Percentiles rank a stretch among this genome's conserved stretches.
Evolutionary conservation across 768 basidiomycete species (phyloP).

Genomic region (Lentinula detonsa): DNA sequence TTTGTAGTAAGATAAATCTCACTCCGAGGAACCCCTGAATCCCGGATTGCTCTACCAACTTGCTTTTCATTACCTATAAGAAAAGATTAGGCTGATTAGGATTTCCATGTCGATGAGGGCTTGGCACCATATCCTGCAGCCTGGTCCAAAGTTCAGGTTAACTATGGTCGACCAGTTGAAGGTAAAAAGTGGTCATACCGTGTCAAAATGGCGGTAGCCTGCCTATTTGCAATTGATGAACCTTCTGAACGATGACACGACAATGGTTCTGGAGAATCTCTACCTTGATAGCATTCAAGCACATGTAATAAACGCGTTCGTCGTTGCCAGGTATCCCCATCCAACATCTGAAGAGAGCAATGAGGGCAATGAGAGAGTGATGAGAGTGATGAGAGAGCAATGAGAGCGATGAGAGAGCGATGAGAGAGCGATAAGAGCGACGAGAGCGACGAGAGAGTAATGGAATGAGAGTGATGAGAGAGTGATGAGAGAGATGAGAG

Average conservation of each 20-base stretch:
- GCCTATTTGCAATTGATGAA: background rate
- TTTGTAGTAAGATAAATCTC: constrained; percentile 49
- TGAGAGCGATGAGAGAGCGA: too few relatives aligned
- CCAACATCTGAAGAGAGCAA: constrained; percentile 23
- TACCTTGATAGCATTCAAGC: constrained; percentile 27
- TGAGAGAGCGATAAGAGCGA: too few relatives aligned
- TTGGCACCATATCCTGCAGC: constrained; percentile 4
- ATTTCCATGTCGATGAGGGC: background rate
- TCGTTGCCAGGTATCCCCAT: constrained; percentile 30
- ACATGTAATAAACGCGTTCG: constrained; percentile 34
- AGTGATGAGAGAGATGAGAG: constrained; percentile 11
- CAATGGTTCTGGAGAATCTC: too few relatives aligned
- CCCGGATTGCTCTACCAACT: constrained; percentile 40
- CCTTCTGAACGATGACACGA: too few relatives aligned
- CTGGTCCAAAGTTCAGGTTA: background rate
- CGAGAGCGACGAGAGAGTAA: too few relatives aligned
- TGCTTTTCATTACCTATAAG: constrained; percentile 30
- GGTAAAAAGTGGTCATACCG: background rate
- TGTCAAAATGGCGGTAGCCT: constrained; percentile 10
- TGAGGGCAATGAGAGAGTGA: constrained; percentile 1
- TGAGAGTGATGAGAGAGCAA: too few relatives aligned
- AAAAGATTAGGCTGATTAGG: background rate
- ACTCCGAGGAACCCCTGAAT: constrained; percentile 35
- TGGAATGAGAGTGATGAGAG: constrained; percentile 2
- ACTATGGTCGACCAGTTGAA: background rate